phyloP scores from a whole-genome alignment of 257 asterid genomes.

The Lavandula angustifolia region DNA sequence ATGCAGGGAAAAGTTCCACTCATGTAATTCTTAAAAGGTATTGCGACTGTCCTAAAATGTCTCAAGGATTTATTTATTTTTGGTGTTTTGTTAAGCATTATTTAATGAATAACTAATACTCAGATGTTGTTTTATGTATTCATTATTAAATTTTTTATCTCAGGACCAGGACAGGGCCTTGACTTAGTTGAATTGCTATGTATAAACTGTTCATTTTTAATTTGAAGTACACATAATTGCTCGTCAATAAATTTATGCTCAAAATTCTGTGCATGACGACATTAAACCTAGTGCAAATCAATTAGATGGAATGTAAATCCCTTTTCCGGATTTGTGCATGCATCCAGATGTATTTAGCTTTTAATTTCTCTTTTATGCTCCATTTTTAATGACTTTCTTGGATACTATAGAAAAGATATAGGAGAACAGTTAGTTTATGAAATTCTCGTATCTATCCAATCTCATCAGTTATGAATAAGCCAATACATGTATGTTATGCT shows the following conservation, averaged over 20 bases:
- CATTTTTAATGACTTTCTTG: slow-evolving; percentile 14
- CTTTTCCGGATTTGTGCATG: slow-evolving; percentile 75
- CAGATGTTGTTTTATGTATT: slow-evolving; percentile 15
- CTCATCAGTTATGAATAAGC: slow-evolving; percentile 15
- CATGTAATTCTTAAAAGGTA: slow-evolving; percentile 73
- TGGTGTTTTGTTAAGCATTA: slow-evolving; percentile 2
- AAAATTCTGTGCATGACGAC: slow-evolving; percentile 67
- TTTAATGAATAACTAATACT: background rate
- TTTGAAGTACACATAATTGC: slow-evolving; percentile 25
- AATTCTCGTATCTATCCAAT: slow-evolving; percentile 12
- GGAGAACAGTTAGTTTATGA: background rate
- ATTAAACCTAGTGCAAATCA: slow-evolving; percentile 84
- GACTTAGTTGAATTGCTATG: slow-evolving; percentile 70
- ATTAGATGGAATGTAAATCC: slow-evolving; percentile 88
- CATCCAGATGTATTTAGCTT: slow-evolving; percentile 24
- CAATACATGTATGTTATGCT: slow-evolving; percentile 6
- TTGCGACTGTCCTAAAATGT: background rate
- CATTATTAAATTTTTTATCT: slow-evolving; percentile 33
- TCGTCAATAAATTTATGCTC: slow-evolving; percentile 35
- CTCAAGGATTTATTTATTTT: background rate
- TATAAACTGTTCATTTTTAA: slow-evolving; percentile 13
- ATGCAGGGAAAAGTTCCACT: slow-evolving; percentile 93
- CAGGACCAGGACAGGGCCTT: slow-evolving; percentile 99
- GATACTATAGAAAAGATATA: background rate
- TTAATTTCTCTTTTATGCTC: slow-evolving; percentile 16